phyloP scores from a whole-genome alignment of 441 rosid species.

The Cnidoscolus chayamansa region DNA sequence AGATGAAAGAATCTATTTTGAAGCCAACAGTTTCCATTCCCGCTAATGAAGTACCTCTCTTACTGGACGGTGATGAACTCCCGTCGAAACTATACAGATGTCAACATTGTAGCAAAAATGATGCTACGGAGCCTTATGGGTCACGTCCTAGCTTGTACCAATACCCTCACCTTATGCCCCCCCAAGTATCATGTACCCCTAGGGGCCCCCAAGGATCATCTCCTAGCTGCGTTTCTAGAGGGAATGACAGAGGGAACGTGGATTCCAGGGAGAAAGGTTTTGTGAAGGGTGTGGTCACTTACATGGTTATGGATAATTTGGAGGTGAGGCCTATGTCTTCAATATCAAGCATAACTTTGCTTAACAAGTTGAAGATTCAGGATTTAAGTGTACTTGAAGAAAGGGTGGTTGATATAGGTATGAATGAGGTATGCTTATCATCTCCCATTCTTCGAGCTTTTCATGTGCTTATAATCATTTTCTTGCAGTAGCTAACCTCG shows the following conservation, averaged over 20 bases:
- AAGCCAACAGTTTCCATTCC: not conserved
- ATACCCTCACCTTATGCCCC: too few relatives aligned
- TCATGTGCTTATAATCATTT: too few relatives aligned
- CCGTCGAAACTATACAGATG: too few relatives aligned
- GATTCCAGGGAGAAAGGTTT: slow-evolving; percentile 3
- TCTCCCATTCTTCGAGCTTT: too few relatives aligned
- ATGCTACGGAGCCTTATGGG: too few relatives aligned
- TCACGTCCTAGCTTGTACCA: too few relatives aligned
- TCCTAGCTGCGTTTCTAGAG: too few relatives aligned
- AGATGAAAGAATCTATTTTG: slow-evolving; percentile 6
- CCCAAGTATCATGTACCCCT: too few relatives aligned
- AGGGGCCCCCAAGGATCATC: too few relatives aligned
- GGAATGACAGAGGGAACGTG: too few relatives aligned
- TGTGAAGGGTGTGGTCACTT: slow-evolving; percentile 24
- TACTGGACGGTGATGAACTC: not conserved
- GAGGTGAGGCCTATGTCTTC: slow-evolving; percentile 30
- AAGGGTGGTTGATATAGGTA: slow-evolving; percentile 14
- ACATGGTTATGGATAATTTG: slow-evolving; percentile 30
- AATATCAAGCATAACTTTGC: slow-evolving; percentile 19
- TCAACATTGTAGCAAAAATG: too few relatives aligned
- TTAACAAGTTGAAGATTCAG: slow-evolving; percentile 25
- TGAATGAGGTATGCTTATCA: slow-evolving; percentile 19
- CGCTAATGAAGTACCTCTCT: not conserved
- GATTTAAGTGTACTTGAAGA: slow-evolving; percentile 17
- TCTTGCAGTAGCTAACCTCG: too few relatives aligned